Percentiles rank a stretch among this genome's conserved stretches.
These are phyloP conservation scores for Ulmus americana DNA, from an alignment of 331 rosid genomes.

Conservation along the genomic window DNA sequence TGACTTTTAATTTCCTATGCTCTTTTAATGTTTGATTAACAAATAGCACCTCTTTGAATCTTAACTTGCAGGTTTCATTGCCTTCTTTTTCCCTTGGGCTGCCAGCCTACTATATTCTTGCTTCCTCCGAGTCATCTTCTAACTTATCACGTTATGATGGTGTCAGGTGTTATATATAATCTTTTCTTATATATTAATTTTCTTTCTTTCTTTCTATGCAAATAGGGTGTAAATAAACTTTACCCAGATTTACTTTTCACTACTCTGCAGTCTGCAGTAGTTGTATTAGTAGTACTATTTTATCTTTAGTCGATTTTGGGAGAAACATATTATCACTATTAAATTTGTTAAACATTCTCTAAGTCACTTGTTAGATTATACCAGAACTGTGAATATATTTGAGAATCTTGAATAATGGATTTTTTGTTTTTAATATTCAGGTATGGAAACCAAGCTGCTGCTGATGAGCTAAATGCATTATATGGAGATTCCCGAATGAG, in stretches of 20 bases:
- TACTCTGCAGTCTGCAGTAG: background rate
- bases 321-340: too few relatives aligned
- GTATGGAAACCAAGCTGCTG: slow-evolving; percentile 70
- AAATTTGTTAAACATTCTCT: too few relatives aligned
- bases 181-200: background rate
- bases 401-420: background rate
- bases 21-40: slow-evolving; percentile 9
- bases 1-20: slow-evolving; percentile 1
- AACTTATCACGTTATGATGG: slow-evolving; percentile 97
- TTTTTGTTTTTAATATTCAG: slow-evolving; percentile 32
- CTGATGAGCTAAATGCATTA: slow-evolving; percentile 63
- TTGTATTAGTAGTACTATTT: background rate
- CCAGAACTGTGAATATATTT: background rate
- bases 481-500: slow-evolving; percentile 78
- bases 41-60: slow-evolving; percentile 5
- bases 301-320: too few relatives aligned
- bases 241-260: background rate
- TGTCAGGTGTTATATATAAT: slow-evolving; percentile 50
- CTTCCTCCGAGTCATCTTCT: slow-evolving; percentile 91
- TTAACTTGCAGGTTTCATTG: slow-evolving; percentile 64
- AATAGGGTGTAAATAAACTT: background rate
- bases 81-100: slow-evolving; percentile 95
- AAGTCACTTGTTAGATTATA: too few relatives aligned
- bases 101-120: slow-evolving; percentile 92
- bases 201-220: background rate